A percentile compares a stretch with the other conserved stretches of the same genome.
These are phyloP conservation scores for Fusarium hostae DNA, from an alignment of 2,329 filamentous ascomycete genomes.

Conservation along the genomic window DNA sequence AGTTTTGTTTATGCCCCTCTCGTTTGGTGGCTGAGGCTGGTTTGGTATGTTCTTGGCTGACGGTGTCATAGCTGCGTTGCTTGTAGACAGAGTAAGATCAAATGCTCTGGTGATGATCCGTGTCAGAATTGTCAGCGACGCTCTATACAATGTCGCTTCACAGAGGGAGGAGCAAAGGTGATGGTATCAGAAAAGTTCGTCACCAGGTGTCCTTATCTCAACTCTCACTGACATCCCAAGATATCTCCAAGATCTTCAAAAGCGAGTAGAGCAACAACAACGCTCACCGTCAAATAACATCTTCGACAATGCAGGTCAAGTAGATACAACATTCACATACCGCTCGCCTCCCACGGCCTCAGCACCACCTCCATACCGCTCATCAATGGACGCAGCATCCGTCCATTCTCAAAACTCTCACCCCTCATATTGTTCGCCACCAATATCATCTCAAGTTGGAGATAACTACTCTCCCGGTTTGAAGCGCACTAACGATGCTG, in stretches of 20 bases:
- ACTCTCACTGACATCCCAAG: slow-evolving; percentile 18
- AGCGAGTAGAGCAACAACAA: slow-evolving; percentile 31
- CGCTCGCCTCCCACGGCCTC: slow-evolving; percentile 23
- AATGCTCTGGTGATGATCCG: slow-evolving; percentile 50
- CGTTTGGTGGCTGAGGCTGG: background rate
- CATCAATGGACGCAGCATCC: slow-evolving; percentile 18
- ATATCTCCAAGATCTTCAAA: slow-evolving; percentile 43
- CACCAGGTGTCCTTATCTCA: background rate
- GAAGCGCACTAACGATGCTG: slow-evolving; percentile 26
- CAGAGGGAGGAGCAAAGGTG: slow-evolving; percentile 45
- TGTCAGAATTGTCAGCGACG: slow-evolving; percentile 49
- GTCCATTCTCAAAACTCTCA: slow-evolving; percentile 9
- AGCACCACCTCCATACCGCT: slow-evolving; percentile 32
- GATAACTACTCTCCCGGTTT: background rate
- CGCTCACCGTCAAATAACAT: slow-evolving; percentile 13
- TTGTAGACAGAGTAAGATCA: slow-evolving; percentile 51
- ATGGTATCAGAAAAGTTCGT: slow-evolving; percentile 49
- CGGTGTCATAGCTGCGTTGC: slow-evolving; percentile 42
- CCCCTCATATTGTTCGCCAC: slow-evolving; percentile 21
- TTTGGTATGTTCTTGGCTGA: background rate
- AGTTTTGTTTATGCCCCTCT: background rate
- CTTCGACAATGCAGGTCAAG: background rate
- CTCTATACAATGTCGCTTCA: slow-evolving; percentile 46
- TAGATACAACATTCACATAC: slow-evolving; percentile 1
- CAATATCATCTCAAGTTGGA: slow-evolving; percentile 5